Percentiles rank a stretch among this genome's conserved stretches.
Conservation (phyloP, 2,329 filamentous ascomycete species). For the Aureobasidium sp. region DNA sequence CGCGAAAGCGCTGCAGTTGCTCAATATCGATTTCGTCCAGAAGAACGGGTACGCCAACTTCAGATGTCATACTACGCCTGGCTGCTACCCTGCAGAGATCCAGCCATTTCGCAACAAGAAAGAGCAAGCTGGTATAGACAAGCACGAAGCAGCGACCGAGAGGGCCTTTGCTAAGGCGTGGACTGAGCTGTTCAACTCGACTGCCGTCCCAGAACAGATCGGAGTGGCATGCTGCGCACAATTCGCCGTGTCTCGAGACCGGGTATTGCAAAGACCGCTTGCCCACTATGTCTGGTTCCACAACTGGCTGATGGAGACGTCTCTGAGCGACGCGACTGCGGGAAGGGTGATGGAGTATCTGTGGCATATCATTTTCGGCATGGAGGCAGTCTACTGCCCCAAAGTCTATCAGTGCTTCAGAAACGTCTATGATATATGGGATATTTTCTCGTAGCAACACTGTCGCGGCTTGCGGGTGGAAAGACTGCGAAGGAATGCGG, state of each 20-base stretch:
- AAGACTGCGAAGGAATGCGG: neutral
- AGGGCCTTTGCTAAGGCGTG: slow-evolving; percentile 44
- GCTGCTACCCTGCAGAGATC: slow-evolving; percentile 44
- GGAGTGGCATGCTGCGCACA: slow-evolving; percentile 50
- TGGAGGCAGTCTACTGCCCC: slow-evolving; percentile 4
- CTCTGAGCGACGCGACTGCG: neutral
- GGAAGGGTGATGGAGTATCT: slow-evolving; percentile 17
- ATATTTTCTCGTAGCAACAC: neutral
- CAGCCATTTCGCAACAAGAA: slow-evolving; percentile 36
- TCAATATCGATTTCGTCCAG: slow-evolving; percentile 44
- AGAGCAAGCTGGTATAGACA: neutral
- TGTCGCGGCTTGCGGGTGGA: neutral
- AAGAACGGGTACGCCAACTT: slow-evolving; percentile 48
- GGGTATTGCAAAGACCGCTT: slow-evolving; percentile 39
- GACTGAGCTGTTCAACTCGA: slow-evolving; percentile 41
- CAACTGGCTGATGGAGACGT: slow-evolving; percentile 13
- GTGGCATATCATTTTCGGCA: slow-evolving; percentile 18
- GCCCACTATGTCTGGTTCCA: slow-evolving; percentile 42
- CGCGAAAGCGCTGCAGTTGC: slow-evolving; percentile 19
- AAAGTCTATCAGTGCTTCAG: slow-evolving; percentile 1
- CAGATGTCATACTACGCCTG: slow-evolving; percentile 46
- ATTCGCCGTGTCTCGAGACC: slow-evolving; percentile 46
- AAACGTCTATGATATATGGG: slow-evolving; percentile 6
- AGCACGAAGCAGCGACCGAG: slow-evolving; percentile 39
- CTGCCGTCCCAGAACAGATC: slow-evolving; percentile 37